Conservation (phyloP, 2,329 filamentous ascomycete genomes). For the Claviceps capensis region DNA sequence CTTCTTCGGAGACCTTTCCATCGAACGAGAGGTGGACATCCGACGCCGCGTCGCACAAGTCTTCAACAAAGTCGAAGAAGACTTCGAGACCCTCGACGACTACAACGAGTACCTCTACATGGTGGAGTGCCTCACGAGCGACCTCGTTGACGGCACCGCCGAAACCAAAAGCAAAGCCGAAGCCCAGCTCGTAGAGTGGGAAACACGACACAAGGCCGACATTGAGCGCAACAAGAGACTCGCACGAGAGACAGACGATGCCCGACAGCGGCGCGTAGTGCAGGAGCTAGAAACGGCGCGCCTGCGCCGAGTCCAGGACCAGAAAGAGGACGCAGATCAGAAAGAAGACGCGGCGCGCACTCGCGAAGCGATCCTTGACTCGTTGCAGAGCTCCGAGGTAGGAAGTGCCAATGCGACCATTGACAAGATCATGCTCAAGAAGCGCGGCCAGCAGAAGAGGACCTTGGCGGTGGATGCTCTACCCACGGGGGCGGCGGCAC, state of each 20-base stretch:
- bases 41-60: constrained; percentile 63
- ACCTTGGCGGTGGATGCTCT: constrained; percentile 22
- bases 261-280: constrained; percentile 38
- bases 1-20: constrained; percentile 75
- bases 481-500: constrained; percentile 5
- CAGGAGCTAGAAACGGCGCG: constrained; percentile 54
- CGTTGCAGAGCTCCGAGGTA: constrained; percentile 46
- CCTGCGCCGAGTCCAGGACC: constrained; percentile 43
- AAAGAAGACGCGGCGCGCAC: constrained; percentile 48
- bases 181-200: constrained; percentile 42
- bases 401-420: constrained; percentile 46
- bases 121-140: constrained; percentile 81
- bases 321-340: constrained; percentile 58
- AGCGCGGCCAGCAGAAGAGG: constrained; percentile 43
- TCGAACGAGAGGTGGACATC: constrained; percentile 92
- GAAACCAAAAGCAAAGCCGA: constrained; percentile 40
- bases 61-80: constrained; percentile 80
- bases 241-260: constrained; percentile 42
- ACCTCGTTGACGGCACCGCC: constrained; percentile 62
- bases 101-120: constrained; percentile 94
- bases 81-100: constrained; percentile 71
- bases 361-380: constrained; percentile 55
- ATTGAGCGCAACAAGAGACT: constrained; percentile 48
- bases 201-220: constrained; percentile 55
- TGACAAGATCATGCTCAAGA: constrained; percentile 56